Evolutionary conservation across 2,329 filamentous ascomycete species (phyloP), one percentile per base, ranked within the genome.

Genomic region (Phyllachora maydis): DNA sequence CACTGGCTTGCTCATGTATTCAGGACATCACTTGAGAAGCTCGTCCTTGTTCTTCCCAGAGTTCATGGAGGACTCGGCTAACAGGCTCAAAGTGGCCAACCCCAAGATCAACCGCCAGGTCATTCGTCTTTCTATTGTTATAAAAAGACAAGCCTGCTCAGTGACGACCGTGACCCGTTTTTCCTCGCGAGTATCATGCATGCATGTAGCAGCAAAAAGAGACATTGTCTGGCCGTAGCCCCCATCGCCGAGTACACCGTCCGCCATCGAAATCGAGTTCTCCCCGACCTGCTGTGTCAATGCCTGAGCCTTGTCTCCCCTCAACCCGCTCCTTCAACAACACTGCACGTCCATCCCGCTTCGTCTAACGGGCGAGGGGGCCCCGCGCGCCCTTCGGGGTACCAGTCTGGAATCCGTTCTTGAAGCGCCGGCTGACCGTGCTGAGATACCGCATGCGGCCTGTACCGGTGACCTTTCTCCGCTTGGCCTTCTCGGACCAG

Each of bases 401-500:
- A 50, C 88, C 88, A 41, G 60, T 69, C 65, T 78, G 85, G 79
- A 98, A 98, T 45, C 82, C 83, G 64, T 98, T 98, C 67, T 75
- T 81, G 73, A 92, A 92, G 61, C 71, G 71, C 56, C 88, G 75
- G 51, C 82, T 65, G 52, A 98, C 73, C 47, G 66, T 68, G 69
- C 90, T 91, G 54, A 98, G 69, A 64, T 83, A 79, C 52, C 81
- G 72, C 74, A 83, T 88, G 58, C 88, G 79, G 56, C 88, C 88
- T 50, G 81, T 85, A 47, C 88, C 88, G 53, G 78, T 85, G 50
- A 85, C 93, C 83, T 93, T 95, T 76, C 88, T 90, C 59, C 88
- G 70, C 81, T 95, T 95, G 47, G 83, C 85, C 78, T 98, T 98
- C 72, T 95, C 85, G 57, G 78, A 71, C 88, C 88, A 98, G 78